Conservation (phyloP, 2,329 filamentous ascomycete genomes). For the Colletotrichum noveboracense region DNA sequence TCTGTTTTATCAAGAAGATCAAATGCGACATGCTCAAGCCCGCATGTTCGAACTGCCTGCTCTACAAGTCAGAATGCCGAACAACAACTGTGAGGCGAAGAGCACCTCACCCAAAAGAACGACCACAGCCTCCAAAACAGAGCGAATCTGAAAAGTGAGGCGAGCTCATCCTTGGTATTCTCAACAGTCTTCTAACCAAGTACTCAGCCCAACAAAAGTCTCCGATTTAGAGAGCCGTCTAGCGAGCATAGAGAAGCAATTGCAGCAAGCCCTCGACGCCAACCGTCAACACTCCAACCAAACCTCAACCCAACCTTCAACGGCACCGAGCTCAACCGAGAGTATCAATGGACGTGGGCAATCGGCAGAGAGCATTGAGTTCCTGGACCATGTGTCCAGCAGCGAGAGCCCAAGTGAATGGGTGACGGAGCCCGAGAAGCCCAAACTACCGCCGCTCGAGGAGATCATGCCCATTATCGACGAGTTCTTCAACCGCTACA, state of each 20-base stretch:
- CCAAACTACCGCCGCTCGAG: slow-evolving; percentile 34
- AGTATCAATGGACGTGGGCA: background rate
- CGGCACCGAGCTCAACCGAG: background rate
- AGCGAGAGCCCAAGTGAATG: slow-evolving; percentile 7
- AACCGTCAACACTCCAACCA: background rate
- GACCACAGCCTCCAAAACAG: slow-evolving; percentile 13
- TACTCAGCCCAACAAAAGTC: background rate
- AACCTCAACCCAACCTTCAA: background rate
- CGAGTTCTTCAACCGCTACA: slow-evolving; percentile 40
- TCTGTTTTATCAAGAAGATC: slow-evolving; percentile 52
- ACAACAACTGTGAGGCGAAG: slow-evolving; percentile 34
- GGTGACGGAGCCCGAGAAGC: slow-evolving; percentile 18
- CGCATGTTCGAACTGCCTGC: slow-evolving; percentile 46
- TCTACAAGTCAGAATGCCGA: slow-evolving; percentile 45
- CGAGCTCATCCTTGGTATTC: no score
- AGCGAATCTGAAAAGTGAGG: background rate
- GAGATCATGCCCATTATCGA: slow-evolving; percentile 40
- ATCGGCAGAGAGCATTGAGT: background rate
- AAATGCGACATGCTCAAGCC: slow-evolving; percentile 51
- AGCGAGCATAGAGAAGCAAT: slow-evolving; percentile 34
- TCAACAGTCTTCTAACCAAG: background rate
- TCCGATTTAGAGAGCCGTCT: slow-evolving; percentile 29
- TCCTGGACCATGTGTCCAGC: background rate
- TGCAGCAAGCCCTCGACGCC: slow-evolving; percentile 33
- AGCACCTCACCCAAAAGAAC: slow-evolving; percentile 17